phyloP scores from a whole-genome alignment of 495 filamentous ascomycete genomes.

The Xylaria castorea region DNA sequence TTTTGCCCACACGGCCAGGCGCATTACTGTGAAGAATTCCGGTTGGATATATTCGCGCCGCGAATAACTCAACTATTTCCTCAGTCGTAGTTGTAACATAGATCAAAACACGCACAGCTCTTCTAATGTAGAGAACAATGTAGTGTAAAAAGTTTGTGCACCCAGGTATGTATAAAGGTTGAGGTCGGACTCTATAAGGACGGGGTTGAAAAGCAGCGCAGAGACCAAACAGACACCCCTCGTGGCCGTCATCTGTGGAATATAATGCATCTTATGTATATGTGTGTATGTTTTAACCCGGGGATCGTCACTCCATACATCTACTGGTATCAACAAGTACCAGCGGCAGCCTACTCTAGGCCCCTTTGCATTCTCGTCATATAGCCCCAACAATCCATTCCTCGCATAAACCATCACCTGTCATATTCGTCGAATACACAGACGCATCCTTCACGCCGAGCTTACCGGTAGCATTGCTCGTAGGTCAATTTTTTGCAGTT shows the following conservation, averaged over 20 bases:
- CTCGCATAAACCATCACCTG: neutral
- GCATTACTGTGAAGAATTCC: too few species aligned
- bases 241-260: neutral
- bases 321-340: neutral
- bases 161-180: neutral
- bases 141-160: neutral
- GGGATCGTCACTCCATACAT: too few species aligned
- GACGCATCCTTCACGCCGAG: neutral
- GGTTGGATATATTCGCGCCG: neutral
- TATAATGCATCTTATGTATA: neutral
- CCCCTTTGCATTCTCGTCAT: neutral
- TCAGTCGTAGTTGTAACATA: neutral
- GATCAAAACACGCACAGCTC: neutral
- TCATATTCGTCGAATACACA: neutral
- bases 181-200: neutral
- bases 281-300: neutral
- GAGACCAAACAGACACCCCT: neutral
- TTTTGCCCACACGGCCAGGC: neutral
- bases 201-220: neutral
- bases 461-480: slow-evolving; percentile 87
- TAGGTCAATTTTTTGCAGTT: slow-evolving; percentile 80
- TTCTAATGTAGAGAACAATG: neutral
- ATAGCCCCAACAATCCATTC: neutral
- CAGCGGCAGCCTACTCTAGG: neutral
- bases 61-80: neutral